Percentiles rank a stretch among this genome's conserved stretches.
These are phyloP conservation scores for Tremella fuciformis DNA, from an alignment of 768 basidiomycete genomes.

Conservation along the genomic window DNA sequence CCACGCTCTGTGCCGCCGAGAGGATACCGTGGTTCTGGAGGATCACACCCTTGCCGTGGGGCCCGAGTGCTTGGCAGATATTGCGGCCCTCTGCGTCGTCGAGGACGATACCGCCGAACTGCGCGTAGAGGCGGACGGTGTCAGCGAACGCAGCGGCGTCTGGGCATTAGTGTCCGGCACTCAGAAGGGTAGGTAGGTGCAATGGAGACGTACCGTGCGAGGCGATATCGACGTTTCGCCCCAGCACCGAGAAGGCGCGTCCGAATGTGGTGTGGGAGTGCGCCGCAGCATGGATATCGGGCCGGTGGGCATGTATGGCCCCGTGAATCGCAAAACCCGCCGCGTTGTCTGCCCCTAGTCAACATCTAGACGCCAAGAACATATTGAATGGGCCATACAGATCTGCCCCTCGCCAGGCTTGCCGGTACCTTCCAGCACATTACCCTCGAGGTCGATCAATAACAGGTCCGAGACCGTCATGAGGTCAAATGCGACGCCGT, in stretches of 20 bases:
- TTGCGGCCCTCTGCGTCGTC: conserved; percentile 56
- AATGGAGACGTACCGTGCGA: not conserved
- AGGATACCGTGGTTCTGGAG: conserved; percentile 32
- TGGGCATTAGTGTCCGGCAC: not conserved
- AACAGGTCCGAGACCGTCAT: conserved; percentile 57
- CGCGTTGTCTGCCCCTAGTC: conserved; percentile 49
- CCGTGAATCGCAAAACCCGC: conserved; percentile 56
- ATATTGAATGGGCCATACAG: not conserved
- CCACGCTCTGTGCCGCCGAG: conserved; percentile 21
- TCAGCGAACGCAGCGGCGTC: conserved; percentile 23
- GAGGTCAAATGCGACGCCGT: conserved; percentile 56
- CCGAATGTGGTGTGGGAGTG: conserved; percentile 59
- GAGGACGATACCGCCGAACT: conserved; percentile 58
- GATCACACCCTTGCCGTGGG: conserved; percentile 25
- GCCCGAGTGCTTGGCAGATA: conserved; percentile 52
- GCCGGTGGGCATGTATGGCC: conserved; percentile 56
- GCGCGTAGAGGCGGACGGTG: conserved; percentile 50
- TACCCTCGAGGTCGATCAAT: conserved; percentile 55
- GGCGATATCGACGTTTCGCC: conserved; percentile 27
- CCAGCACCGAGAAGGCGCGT: conserved; percentile 58
- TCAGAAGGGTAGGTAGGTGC: not conserved
- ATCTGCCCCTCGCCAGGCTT: conserved; percentile 38
- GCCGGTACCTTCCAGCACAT: conserved; percentile 49
- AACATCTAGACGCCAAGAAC: conserved; percentile 9
- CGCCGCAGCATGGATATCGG: conserved; percentile 57